Percentiles rank a stretch among this genome's conserved stretches.
These are phyloP conservation scores for Kluyveromyces starmeri DNA, from an alignment of 805 yeast genomes.

Conservation along the genomic window DNA sequence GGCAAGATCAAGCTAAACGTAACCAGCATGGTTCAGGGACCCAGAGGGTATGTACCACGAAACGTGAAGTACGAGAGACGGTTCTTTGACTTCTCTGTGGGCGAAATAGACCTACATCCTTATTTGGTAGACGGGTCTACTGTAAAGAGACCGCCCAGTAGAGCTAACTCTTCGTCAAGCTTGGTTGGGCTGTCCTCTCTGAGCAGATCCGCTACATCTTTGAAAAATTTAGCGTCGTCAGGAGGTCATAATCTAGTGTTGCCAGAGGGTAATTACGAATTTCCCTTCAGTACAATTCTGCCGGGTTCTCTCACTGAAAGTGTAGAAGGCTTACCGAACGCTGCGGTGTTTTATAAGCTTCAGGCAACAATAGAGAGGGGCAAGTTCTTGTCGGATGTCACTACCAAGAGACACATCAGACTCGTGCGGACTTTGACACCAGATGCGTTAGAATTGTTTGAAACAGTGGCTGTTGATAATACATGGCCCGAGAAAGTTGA, in stretches of 20 bases:
- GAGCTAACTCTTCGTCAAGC: constrained; percentile 16
- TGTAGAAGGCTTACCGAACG: constrained; percentile 82
- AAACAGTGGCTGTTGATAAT: constrained; percentile 88
- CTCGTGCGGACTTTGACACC: constrained; percentile 81
- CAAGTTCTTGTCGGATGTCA: constrained; percentile 56
- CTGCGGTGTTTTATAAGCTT: constrained; percentile 60
- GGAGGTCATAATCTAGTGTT: constrained; percentile 33
- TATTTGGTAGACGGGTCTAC: constrained; percentile 23
- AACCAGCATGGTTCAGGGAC: constrained; percentile 43
- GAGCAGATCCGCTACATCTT: constrained; percentile 29
- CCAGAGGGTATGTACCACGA: constrained; percentile 39
- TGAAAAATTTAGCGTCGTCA: constrained; percentile 26
- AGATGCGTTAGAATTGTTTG: constrained; percentile 79
- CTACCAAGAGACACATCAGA: constrained; percentile 63
- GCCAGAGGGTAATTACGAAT: constrained; percentile 73
- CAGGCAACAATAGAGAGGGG: constrained; percentile 81
- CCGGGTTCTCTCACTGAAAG: constrained; percentile 85
- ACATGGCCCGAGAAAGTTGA: constrained; percentile 94
- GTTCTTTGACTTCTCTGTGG: constrained; percentile 75
- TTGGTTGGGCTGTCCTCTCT: constrained; percentile 12
- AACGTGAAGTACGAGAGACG: constrained; percentile 47
- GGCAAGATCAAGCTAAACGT: constrained; percentile 62
- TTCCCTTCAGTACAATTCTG: constrained; percentile 77
- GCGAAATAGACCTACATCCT: constrained; percentile 47
- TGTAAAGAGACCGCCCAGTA: constrained; percentile 10